phyloP scores from a whole-genome alignment of 306 rosid species.

The Acacia acuminata region DNA sequence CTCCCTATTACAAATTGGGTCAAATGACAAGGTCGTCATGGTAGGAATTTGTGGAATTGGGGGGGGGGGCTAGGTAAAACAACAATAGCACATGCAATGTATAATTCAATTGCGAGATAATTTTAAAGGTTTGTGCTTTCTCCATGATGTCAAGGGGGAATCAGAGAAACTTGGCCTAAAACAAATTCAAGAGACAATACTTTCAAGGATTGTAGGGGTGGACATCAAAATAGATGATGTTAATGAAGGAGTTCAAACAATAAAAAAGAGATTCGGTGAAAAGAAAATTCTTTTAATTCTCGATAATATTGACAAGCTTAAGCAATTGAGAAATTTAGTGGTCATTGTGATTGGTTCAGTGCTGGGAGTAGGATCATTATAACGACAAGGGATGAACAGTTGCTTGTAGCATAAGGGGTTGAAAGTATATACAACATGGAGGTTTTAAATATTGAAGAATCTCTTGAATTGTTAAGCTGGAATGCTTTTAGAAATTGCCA shows the following conservation, averaged over 20 bases:
- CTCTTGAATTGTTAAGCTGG: no score
- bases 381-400: no score
- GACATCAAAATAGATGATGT: background rate
- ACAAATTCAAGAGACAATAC: background rate
- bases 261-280: background rate
- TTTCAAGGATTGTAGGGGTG: background rate
- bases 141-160: background rate
- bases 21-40: background rate
- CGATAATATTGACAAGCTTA: background rate
- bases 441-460: no score
- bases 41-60: constrained; percentile 5
- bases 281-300: background rate
- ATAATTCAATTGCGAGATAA: background rate
- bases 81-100: background rate
- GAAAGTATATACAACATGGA: no score
- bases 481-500: no score
- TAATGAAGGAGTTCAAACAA: background rate
- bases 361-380: no score
- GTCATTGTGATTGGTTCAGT: no score
- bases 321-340: no score
- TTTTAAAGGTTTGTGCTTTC: background rate
- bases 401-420: no score
- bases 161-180: background rate
- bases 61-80: background rate
- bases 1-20: background rate